Conservation (phyloP, 306 rosid genomes). For the Trichosanthes cucumerina region DNA sequence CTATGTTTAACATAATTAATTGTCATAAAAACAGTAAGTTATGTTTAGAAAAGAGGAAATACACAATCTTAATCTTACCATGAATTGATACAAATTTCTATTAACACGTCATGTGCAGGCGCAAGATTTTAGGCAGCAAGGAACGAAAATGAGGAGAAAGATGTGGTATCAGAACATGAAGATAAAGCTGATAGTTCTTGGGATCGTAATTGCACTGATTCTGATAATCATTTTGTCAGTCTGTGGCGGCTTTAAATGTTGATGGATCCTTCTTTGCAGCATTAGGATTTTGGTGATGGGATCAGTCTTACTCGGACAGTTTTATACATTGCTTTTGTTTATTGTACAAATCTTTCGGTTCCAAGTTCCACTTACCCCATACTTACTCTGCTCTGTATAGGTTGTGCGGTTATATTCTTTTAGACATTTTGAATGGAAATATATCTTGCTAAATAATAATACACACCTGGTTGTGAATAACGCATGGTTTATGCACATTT, state of each 20-base stretch:
- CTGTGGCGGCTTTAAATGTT: conserved; percentile 64
- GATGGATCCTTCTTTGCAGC: conserved; percentile 17
- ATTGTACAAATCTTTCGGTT: conserved; percentile 3
- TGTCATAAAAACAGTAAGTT: not conserved
- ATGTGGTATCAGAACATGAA: conserved; percentile 96
- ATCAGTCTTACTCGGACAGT: not conserved
- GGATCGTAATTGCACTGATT: conserved; percentile 56
- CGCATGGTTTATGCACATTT: not conserved
- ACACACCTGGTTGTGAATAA: not conserved
- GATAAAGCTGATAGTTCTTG: conserved; percentile 72
- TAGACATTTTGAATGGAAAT: not conserved
- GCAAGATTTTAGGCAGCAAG: conserved; percentile 86
- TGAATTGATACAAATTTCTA: not conserved
- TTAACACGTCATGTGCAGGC: conserved; percentile 42
- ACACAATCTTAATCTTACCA: not conserved
- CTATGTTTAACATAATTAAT: not conserved
- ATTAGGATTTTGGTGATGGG: conserved; percentile 4
- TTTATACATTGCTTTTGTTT: not conserved
- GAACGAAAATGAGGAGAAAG: conserved; percentile 84
- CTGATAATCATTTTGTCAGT: conserved; percentile 61
- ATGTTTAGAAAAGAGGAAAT: not conserved
- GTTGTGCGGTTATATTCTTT: conserved; percentile 5
- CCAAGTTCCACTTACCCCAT: not conserved
- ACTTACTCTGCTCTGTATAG: conserved; percentile 6
- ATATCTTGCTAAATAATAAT: not conserved